Conservation (phyloP, 1,284 basidiomycete species). For the Boletus coffeatus region DNA sequence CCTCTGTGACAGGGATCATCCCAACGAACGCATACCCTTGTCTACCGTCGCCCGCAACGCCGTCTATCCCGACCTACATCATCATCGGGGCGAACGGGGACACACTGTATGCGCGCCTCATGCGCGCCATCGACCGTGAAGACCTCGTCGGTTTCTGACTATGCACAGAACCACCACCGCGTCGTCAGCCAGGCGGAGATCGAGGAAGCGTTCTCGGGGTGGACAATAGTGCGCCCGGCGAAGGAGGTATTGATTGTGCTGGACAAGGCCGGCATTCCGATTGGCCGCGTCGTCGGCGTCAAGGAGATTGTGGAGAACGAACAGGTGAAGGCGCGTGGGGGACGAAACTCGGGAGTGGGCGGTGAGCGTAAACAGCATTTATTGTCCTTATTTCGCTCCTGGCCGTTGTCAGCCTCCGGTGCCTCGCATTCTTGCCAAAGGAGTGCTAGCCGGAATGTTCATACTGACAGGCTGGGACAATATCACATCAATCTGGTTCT, state of each 20-base stretch:
- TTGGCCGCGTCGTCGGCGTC: slow-evolving; percentile 56
- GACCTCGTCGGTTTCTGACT: slow-evolving; percentile 54
- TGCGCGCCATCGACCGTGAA: slow-evolving; percentile 50
- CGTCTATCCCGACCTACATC: slow-evolving; percentile 45
- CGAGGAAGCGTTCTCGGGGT: slow-evolving; percentile 53
- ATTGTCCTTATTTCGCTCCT: too few species aligned
- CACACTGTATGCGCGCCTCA: slow-evolving; percentile 59
- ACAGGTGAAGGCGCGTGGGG: slow-evolving; percentile 50
- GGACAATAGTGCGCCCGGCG: slow-evolving; percentile 45
- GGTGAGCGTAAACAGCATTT: too few species aligned
- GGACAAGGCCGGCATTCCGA: slow-evolving; percentile 48
- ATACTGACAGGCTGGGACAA: too few species aligned
- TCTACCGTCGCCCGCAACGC: slow-evolving; percentile 38
- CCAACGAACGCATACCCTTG: slow-evolving; percentile 70
- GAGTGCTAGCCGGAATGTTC: too few species aligned
- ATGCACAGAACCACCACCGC: slow-evolving; percentile 57
- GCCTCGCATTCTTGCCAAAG: too few species aligned
- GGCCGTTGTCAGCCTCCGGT: too few species aligned
- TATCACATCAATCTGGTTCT: too few species aligned
- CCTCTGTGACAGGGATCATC: slow-evolving; percentile 67
- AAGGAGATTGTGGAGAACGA: slow-evolving; percentile 55
- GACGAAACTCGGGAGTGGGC: too few species aligned
- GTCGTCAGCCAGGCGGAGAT: slow-evolving; percentile 54
- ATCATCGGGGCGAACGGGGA: slow-evolving; percentile 71
- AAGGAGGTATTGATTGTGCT: slow-evolving; percentile 42